Percentiles rank a stretch among this genome's conserved stretches.
phyloP scores from a whole-genome alignment of 2,329 filamentous ascomycete species.

The Aspergillus viridinutans region DNA sequence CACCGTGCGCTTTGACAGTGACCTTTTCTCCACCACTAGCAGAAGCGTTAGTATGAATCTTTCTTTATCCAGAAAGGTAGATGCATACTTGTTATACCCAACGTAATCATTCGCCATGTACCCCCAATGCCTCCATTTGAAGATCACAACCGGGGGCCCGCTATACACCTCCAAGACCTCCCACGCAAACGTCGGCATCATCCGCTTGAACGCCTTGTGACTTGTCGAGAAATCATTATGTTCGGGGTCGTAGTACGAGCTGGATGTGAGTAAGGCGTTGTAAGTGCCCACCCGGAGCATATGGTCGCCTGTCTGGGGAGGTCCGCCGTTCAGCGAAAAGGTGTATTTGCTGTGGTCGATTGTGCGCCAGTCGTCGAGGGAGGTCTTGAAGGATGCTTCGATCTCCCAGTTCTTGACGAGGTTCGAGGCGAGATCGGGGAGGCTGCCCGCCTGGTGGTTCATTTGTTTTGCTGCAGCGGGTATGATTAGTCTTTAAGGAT shows the following conservation, averaged over 20 bases:
- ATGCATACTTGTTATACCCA: slow-evolving; percentile 57
- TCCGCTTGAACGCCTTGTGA: slow-evolving; percentile 68
- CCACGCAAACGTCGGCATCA: slow-evolving; percentile 71
- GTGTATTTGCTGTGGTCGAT: slow-evolving; percentile 57
- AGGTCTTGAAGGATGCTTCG: slow-evolving; percentile 64
- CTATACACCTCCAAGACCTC: slow-evolving; percentile 66
- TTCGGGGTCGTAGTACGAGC: slow-evolving; percentile 60
- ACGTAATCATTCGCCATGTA: slow-evolving; percentile 64
- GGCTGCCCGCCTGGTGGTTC: slow-evolving; percentile 53
- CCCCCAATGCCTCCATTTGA: slow-evolving; percentile 67
- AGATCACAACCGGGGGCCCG: slow-evolving; percentile 58
- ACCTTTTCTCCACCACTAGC: slow-evolving; percentile 59
- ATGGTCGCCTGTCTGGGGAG: slow-evolving; percentile 54
- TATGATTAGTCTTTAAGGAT: not conserved
- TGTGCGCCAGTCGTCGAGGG: slow-evolving; percentile 61
- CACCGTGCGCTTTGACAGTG: slow-evolving; percentile 57
- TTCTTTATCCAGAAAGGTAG: not conserved
- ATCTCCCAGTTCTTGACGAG: slow-evolving; percentile 72
- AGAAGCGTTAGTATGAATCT: not conserved
- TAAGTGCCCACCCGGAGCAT: slow-evolving; percentile 67
- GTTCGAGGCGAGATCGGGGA: slow-evolving; percentile 62
- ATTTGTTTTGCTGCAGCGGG: slow-evolving; percentile 50
- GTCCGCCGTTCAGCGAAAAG: slow-evolving; percentile 61
- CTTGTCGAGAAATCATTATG: slow-evolving; percentile 59
- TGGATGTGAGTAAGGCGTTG: slow-evolving; percentile 62